Evolutionary conservation across 768 basidiomycete species (phyloP), one percentile per base, ranked within the genome.

Genomic region (Termitomyces sp.): DNA sequence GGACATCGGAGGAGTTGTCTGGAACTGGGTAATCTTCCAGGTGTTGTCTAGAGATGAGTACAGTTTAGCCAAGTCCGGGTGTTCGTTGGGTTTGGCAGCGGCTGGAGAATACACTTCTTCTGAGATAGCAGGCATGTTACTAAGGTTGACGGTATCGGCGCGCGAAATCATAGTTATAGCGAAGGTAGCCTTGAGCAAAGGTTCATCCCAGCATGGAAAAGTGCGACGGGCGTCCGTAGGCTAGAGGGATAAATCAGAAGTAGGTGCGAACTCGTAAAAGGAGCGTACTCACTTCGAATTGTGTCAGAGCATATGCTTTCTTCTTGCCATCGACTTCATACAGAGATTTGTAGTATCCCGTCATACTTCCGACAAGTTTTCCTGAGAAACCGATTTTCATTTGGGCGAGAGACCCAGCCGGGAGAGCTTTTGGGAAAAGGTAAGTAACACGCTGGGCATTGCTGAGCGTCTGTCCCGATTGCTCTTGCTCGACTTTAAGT

Each of bases 161-260:
- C 87, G 85, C n/a, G 93, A 92, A 68, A 96, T 81, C 81, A 96
- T 79, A 14, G 87, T 88, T 61, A 94, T 77, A 0, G 82, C 69
- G 70, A 89, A 92, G 2, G 88, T 94, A 0, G 94, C 89, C 73
- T 98, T 98, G 66, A 96, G 79, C 42, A 85, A 80, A 15, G 96
- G 96, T 70, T 97, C 95, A 70, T 97, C 96, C 92, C 92, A 96
- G 77, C 89, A 92, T 32, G 92, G 92, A 72, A 93, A 91, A 6
- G 89, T 85, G 46, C 85, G 82, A 54, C 95, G 80, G 9, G 96
- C 95, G 61, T 87, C 87, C 45, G 92, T 96, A 43, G 95, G 87
- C 88, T 96, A 65, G 38, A 37, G 43, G 49, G 49, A 37, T 47
- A 46, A 56, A 54, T 54, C 63, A 59, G 32, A 32, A 50, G 20